phyloP scores from a whole-genome alignment of 495 filamentous ascomycete genomes.

The Daldinia vernicosa region DNA sequence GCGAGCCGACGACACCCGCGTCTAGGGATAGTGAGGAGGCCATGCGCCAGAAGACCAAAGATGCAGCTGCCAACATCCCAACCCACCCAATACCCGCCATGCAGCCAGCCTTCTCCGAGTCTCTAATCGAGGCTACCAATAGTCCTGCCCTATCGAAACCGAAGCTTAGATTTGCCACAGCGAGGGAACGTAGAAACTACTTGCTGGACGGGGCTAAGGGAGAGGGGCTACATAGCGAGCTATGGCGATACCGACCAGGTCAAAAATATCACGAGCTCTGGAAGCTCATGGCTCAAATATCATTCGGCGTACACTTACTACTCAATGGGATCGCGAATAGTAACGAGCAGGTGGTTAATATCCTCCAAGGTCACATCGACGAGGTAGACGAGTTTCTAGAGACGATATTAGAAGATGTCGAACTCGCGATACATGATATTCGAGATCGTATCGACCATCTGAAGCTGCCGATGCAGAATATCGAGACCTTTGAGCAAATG shows the following conservation, averaged over 20 bases:
- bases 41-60: conserved; percentile 44
- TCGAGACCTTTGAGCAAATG: conserved; percentile 88
- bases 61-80: conserved; percentile 55
- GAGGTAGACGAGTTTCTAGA: conserved; percentile 93
- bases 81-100: conserved; percentile 83
- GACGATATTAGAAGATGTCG: conserved; percentile 83
- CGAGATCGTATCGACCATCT: conserved; percentile 77
- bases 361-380: conserved; percentile 90
- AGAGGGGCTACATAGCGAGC: conserved; percentile 66
- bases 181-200: conserved; percentile 71
- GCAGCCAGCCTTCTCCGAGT: conserved; percentile 94
- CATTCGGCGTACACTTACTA: conserved; percentile 90
- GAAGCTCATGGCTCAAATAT: conserved; percentile 91
- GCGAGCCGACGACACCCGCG: conserved; percentile 24
- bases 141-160: conserved; percentile 55
- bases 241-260: conserved; percentile 75
- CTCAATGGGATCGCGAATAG: conserved; percentile 87
- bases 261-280: conserved; percentile 81
- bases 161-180: conserved; percentile 65
- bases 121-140: conserved; percentile 75
- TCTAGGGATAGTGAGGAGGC: conserved; percentile 33
- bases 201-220: conserved; percentile 73
- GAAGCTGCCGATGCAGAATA: conserved; percentile 83
- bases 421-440: conserved; percentile 79
- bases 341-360: conserved; percentile 83